These are phyloP conservation scores for Leavenworthia alabamica DNA, from an alignment of 345 rosid species.

Conservation along the genomic window DNA sequence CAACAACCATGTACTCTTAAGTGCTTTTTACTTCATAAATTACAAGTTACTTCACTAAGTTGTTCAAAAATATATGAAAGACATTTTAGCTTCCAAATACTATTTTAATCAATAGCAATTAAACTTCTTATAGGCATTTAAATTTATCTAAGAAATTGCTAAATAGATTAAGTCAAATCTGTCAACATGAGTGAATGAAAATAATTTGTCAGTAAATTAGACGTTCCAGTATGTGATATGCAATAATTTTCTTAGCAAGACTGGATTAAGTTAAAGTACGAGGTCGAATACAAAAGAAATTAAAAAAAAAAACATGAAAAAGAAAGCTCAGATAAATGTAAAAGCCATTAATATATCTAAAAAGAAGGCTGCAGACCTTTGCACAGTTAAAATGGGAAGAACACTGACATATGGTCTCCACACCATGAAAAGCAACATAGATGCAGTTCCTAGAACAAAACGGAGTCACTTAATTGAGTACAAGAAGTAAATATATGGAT, in stretches of 20 bases:
- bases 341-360: neutral
- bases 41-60: neutral
- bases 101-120: neutral
- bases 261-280: neutral
- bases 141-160: neutral
- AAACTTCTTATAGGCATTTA: neutral
- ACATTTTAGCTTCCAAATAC: neutral
- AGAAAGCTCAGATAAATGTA: neutral
- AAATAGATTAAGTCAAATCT: neutral
- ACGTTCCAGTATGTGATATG: neutral
- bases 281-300: neutral
- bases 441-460: constrained; percentile 67
- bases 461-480: neutral
- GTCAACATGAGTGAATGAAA: neutral
- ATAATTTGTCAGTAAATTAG: neutral
- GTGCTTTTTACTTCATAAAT: constrained; percentile 1
- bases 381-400: constrained; percentile 55
- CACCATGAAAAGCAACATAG: constrained; percentile 78
- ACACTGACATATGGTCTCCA: constrained; percentile 64
- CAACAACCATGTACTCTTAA: constrained; percentile 14
- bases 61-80: neutral
- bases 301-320: neutral
- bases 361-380: constrained; percentile 45
- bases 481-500: neutral
- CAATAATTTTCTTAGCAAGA: neutral